Conservation (phyloP, 2,329 filamentous ascomycete species). For the Fusarium sp. region DNA sequence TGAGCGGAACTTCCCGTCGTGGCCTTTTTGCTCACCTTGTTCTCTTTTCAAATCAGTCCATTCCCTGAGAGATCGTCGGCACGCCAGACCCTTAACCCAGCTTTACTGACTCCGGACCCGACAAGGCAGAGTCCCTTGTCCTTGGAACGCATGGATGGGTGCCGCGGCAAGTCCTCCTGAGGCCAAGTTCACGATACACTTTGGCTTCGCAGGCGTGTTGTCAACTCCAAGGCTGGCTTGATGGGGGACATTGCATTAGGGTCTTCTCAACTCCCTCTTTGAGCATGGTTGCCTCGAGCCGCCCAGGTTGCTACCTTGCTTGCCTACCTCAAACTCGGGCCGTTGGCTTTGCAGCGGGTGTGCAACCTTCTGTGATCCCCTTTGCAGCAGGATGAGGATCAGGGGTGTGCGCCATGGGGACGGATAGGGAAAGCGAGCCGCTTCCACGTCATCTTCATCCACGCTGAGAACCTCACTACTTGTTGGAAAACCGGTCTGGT, state of each 20-base stretch:
- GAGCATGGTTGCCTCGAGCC: slow-evolving; percentile 31
- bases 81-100: slow-evolving; percentile 45
- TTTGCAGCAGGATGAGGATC: slow-evolving; percentile 38
- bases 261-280: slow-evolving; percentile 28
- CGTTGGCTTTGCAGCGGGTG: slow-evolving; percentile 36
- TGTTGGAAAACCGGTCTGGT: slow-evolving; percentile 9
- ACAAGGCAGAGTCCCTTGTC: slow-evolving; percentile 31
- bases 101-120: slow-evolving; percentile 39
- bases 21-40: slow-evolving; percentile 17
- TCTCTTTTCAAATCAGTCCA: slow-evolving; percentile 41
- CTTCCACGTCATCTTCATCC: slow-evolving; percentile 30
- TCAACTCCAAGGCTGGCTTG: slow-evolving; percentile 21
- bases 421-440: slow-evolving; percentile 17
- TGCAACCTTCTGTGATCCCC: slow-evolving; percentile 37
- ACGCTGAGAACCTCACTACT: slow-evolving; percentile 12
- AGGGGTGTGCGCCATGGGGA: slow-evolving; percentile 30
- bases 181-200: slow-evolving; percentile 24
- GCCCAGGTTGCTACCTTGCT: slow-evolving; percentile 25
- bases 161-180: slow-evolving; percentile 27
- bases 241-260: slow-evolving; percentile 34
- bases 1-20: slow-evolving; percentile 42
- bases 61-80: slow-evolving; percentile 41
- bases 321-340: slow-evolving; percentile 36
- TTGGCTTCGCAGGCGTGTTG: slow-evolving; percentile 15
- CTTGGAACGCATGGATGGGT: slow-evolving; percentile 24